Base-by-base conservation (phyloP, 2,329 filamentous ascomycete genomes). In the Penicillium sclerotiorum region DNA sequence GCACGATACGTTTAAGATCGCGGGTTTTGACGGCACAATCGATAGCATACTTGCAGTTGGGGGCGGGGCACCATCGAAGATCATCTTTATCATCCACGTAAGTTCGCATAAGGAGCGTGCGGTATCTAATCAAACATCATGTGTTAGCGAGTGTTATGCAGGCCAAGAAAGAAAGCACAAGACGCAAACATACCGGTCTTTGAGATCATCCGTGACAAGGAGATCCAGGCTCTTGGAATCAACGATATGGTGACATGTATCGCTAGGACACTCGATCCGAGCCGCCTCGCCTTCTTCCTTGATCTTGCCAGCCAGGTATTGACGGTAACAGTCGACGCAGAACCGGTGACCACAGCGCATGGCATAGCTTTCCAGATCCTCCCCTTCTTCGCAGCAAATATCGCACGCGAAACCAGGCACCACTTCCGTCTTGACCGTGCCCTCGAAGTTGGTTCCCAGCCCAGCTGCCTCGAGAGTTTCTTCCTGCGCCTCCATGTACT, bases 11-110 rank as follows among this genome's bases (percentile, higher is more conserved):
- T 59, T 85, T 82, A 17, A 99, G 79, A 49, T 96, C 91, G 66
- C 90, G 91, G 74, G 88, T 87, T 75, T 95, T 96, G 51, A 97
- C 82, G 1, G 77, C 78, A 63, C 94, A 99, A 65, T 97, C 89
- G 39, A 99, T 78, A 11, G 93, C 94, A 65, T 94, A 97, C 62
- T 89, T 84, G 72, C 94, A 99, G 70, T 99, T 93, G n/a, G 94
- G 94, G 1, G 93, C 93, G 1, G 94, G 94, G 69, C 94, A 99
- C 94, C 94, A 99, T 70, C 95, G 96, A 52, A 97, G 83, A 48
- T 87, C 88, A 49, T 96, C 92, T 73, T 91, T 96, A 72, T 99
- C 93, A 71, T 99, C 94, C 52, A 99, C 94, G 65, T 96, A 99
- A 6, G 92, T 96, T 61, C 94, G 82, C 65, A 89, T 96, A 27